Percentiles rank a stretch among this genome's conserved stretches.
Evolutionary conservation across 805 yeast species (phyloP).

Genomic region (Nakazawaea siamensis): DNA sequence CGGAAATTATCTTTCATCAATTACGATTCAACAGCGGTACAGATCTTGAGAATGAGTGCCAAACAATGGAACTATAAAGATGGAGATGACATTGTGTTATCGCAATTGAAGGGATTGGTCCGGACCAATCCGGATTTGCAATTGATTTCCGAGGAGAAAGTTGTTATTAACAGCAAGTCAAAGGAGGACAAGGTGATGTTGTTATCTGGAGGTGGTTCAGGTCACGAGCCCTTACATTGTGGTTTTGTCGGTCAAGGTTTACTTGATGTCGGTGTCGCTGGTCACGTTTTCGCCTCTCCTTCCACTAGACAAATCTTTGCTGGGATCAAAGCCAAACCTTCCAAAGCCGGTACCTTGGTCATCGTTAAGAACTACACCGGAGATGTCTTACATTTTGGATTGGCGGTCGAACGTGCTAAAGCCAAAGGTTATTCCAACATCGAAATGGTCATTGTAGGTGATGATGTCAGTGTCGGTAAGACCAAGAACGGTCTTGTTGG

Average conservation of each 20-base stretch:
- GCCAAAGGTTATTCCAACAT: constrained; percentile 58
- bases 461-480: constrained; percentile 92
- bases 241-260: constrained; percentile 85
- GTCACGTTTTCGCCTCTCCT: constrained; percentile 91
- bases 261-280: constrained; percentile 83
- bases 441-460: constrained; percentile 74
- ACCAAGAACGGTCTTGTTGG: constrained; percentile 88
- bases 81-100: constrained; percentile 32
- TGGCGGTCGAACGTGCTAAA: constrained; percentile 84
- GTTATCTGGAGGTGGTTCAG: constrained; percentile 77
- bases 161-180: constrained; percentile 33
- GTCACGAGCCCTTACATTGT: constrained; percentile 92
- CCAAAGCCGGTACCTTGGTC: constrained; percentile 59
- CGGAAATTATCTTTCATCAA: no score
- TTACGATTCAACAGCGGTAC: no score
- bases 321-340: constrained; percentile 51
- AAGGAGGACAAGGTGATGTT: constrained; percentile 51
- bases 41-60: no score
- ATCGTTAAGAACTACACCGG: constrained; percentile 93
- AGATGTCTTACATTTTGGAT: constrained; percentile 85
- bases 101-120: constrained; percentile 44
- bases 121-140: constrained; percentile 46
- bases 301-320: constrained; percentile 80
- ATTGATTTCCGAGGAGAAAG: constrained; percentile 48
- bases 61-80: constrained; percentile 42